A percentile compares a stretch with the other conserved stretches of the same genome.
Evolutionary conservation across 805 yeast species (phyloP).

Genomic region (Schwanniomyces pseudopolymorphus): DNA sequence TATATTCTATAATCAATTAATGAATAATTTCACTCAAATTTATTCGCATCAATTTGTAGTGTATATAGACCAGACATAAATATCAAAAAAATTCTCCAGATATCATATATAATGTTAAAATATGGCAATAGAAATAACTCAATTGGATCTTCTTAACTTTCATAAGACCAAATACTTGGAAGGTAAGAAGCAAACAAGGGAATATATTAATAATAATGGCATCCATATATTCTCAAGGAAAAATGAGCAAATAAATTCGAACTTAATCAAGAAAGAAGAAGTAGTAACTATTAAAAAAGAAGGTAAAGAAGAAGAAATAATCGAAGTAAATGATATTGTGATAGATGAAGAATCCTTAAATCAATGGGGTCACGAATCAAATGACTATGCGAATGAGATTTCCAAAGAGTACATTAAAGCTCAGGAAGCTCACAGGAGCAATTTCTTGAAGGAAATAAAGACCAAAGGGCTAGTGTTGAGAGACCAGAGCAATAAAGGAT

Average conservation of each 20-base stretch:
- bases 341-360: constrained; percentile 20
- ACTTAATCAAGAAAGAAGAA: neutral
- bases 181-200: neutral
- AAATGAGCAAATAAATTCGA: neutral
- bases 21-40: neutral
- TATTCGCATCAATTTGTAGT: neutral
- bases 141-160: constrained; percentile 15
- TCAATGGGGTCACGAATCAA: constrained; percentile 6
- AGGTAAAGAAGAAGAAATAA: neutral
- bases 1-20: neutral
- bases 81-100: neutral
- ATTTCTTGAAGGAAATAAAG: constrained; percentile 24
- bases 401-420: constrained; percentile 13
- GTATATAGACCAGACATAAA: neutral
- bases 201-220: neutral
- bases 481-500: neutral
- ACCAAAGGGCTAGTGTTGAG: constrained; percentile 18
- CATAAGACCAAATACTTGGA: constrained; percentile 12
- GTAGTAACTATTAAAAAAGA: neutral
- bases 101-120: too few relatives aligned
- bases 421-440: constrained; percentile 18
- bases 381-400: constrained; percentile 9
- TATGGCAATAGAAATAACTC: constrained; percentile 6
- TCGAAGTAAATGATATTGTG: constrained; percentile 14
- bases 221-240: neutral